Evolutionary conservation across 2,329 filamentous ascomycete genomes (phyloP), one percentile per base, ranked within the genome.

Genomic region (Neofusicoccum sp.): DNA sequence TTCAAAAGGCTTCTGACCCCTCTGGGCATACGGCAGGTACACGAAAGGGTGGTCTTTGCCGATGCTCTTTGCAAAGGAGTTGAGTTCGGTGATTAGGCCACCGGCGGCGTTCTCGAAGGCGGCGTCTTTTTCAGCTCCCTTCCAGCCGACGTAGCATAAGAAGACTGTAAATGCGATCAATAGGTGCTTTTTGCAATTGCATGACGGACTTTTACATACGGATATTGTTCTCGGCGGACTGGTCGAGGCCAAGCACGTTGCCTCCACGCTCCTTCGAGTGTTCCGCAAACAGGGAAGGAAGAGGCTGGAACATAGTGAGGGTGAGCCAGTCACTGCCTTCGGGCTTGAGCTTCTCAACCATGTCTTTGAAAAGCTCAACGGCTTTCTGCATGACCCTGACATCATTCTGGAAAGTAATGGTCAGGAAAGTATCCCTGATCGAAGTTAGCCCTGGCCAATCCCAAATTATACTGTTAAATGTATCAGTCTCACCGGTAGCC

Each of bases 301-400:
- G 40, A 24, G 63, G 56, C 43, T 65, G 64, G 49, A 66, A 58
- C 49, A 67, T 58, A 1, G 64, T 65, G 36, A 64, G 63, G 36
- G 62, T 64, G 44, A 63, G 61, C 53, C 66, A 68, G 53, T 64
- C 62, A 2, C 41, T 51, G 30, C 48, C 33, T 2, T 58, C 54
- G 26, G 43, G 12, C 28, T 71, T 71, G 56, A 74, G 61, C 38
- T 67, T 70, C 30, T 67, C 68, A 44, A 76, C 69, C 61, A 79
- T 71, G 11, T 73, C 70, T 44, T 71, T 66, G 65, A 79, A 78
- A 58, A 78, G 73, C 59, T 71, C 72, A 41, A 75, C 70, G 6
- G 74, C 74, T 45, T 74, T 68, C 24, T 66, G 66, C 64, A 78
- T 71, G 12, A 78, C 67, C 11, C 63, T 70, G 61, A 67, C 61